Base-by-base conservation (phyloP, 768 basidiomycete species). In the Tephrocybe rancida region DNA sequence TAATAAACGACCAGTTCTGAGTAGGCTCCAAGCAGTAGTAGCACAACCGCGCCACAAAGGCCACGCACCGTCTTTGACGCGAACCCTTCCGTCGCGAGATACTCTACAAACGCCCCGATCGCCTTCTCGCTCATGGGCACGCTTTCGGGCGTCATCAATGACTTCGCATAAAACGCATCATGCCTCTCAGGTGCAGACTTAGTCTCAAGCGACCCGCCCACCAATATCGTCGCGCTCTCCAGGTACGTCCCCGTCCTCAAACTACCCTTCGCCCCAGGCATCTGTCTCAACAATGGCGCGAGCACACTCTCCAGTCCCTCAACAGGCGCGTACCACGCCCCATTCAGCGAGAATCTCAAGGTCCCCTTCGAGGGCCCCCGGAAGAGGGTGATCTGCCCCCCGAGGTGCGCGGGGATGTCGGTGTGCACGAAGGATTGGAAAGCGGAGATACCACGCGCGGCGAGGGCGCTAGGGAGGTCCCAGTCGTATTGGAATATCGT, bases 121-220 rank as follows among this genome's bases (percentile, higher is more conserved):
- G 74, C 68, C 11, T 61, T 55, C 5, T 63, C 50, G 2, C 67
- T 63, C 64, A 75, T 55, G 34, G 73, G 65, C 6, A 65, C 57
- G 14, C 55, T 62, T n/a, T 58, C 52, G 1, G 71, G 71, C 3
- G 68, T 69, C 67, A 69, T 70, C 6, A 73, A 51, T 6, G 67
- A 69, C 54, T 72, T 72, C 0, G 65, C 66, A 44, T 72, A 73
- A 54, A 73, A 72, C 0, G 71, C 72, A 57, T 72, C 71, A 21
- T 50, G 48, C 0, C 5, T n/a, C 5, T 70, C 67, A 4, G 65
- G 37, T 10, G 43, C 45, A 0, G 54, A 41, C n/a, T 42, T 53
- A 0, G 70, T 71, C 34, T 70, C 57, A 16, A 72, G 47, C 0
- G 63, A 52, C 8, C 58, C 60, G 8, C 55, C 60, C 24, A 53